phyloP scores from a whole-genome alignment of 208 protist genomes.

The Acanthamoeba healyi region DNA sequence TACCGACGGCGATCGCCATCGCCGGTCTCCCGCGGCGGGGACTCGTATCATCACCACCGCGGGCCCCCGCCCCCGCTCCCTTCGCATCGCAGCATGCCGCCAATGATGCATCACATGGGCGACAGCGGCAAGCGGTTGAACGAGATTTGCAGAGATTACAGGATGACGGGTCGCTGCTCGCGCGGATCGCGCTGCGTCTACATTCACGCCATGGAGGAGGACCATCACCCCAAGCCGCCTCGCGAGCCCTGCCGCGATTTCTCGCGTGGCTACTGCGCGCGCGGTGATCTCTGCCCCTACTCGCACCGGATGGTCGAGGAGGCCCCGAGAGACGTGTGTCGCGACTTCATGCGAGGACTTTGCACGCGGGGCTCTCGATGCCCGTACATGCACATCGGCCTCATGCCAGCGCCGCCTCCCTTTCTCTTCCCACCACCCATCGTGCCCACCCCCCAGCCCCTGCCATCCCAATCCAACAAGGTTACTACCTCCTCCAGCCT shows the following conservation, averaged over 20 bases:
- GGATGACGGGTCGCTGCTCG: constrained; percentile 25
- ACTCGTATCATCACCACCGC: neutral
- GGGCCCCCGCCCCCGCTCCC: neutral
- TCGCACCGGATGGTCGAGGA: neutral
- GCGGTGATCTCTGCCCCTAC: constrained; percentile 41
- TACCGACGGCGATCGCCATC: constrained; percentile 14
- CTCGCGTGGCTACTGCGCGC: constrained; percentile 16
- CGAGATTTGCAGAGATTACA: constrained; percentile 14
- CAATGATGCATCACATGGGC: constrained; percentile 10
- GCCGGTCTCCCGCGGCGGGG: neutral
- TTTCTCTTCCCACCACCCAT: constrained; percentile 29
- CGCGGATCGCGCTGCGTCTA: neutral
- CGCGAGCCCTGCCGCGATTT: constrained; percentile 10
- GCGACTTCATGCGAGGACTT: constrained; percentile 42
- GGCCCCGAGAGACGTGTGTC: constrained; percentile 10
- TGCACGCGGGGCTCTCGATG: constrained; percentile 37
- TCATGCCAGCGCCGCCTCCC: constrained; percentile 21
- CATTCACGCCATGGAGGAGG: neutral
- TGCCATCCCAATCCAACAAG: constrained; percentile 40
- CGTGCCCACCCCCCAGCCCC: constrained; percentile 31
- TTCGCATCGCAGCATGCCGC: neutral
- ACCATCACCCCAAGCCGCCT: no score
- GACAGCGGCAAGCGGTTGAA: neutral
- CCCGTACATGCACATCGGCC: constrained; percentile 31
- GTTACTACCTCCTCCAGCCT: constrained; percentile 11